phyloP scores from a whole-genome alignment of 352 stramenopile species.

The Albugo laibachii region DNA sequence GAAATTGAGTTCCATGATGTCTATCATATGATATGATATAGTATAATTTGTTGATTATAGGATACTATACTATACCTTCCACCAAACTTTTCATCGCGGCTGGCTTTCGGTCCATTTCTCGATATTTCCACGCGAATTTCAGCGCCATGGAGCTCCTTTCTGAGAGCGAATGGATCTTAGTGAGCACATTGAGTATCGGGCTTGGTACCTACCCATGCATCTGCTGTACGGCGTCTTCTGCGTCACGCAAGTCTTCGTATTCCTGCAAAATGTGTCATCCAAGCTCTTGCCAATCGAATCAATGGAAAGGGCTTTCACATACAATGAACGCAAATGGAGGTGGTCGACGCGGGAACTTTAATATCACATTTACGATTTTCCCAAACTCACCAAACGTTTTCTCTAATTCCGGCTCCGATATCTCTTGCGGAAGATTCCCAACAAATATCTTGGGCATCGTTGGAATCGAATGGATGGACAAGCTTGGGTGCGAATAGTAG shows the following conservation, averaged over 20 bases:
- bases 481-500: too few relatives aligned
- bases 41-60: background rate
- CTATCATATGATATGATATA: slow-evolving; percentile 6
- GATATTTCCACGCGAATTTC: slow-evolving; percentile 37
- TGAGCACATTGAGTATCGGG: background rate
- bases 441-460: slow-evolving; percentile 11
- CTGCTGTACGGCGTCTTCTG: slow-evolving; percentile 23
- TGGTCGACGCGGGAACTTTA: slow-evolving; percentile 31
- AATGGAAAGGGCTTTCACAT: slow-evolving; percentile 4
- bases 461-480: background rate
- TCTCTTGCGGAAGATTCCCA: slow-evolving; percentile 31
- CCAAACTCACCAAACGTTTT: slow-evolving; percentile 32
- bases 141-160: slow-evolving; percentile 15
- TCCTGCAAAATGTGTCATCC: slow-evolving; percentile 11
- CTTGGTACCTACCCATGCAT: slow-evolving; percentile 25
- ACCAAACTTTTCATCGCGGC: slow-evolving; percentile 2
- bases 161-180: slow-evolving; percentile 9
- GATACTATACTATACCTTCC: background rate
- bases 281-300: background rate
- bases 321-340: slow-evolving; percentile 42
- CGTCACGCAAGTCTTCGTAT: slow-evolving; percentile 32
- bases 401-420: slow-evolving; percentile 34
- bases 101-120: slow-evolving; percentile 9
- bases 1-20: slow-evolving; percentile 25
- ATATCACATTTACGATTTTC: slow-evolving; percentile 16